Evolutionary conservation across 2,329 filamentous ascomycete genomes (phyloP), one percentile per base, ranked within the genome.

Genomic region (Phaeosphaeria sp.): DNA sequence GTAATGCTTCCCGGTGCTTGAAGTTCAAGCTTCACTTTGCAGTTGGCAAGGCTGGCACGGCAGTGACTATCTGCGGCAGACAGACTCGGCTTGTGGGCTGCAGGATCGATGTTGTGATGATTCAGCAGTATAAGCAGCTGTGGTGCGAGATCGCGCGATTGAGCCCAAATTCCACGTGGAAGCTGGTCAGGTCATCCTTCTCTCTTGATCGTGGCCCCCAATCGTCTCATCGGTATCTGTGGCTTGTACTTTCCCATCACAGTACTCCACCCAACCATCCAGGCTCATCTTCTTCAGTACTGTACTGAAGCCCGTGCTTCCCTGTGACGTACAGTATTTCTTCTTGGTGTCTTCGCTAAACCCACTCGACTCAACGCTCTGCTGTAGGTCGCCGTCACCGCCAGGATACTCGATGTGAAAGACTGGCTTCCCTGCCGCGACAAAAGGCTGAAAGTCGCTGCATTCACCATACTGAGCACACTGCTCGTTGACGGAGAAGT

Each of bases 331-430:
- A 69, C 87, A 89, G 58, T 62, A 80, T 71, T 60, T 77, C 62
- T 20, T 61, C 33, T 66, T 54, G 3, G 56, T 55, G 25, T 71
- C 58, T 52, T 77, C 76, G 59, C 76, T 74, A 7, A 72, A 72
- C 9, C 75, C 69, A 6, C 73, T 58, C 13, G 47, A 73, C 9
- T 56, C 18, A 1, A 55, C 23, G 2, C 33, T 47, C 25, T 47
- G 51, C 30, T 41, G 30, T 20, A 53, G 17, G 30, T 63, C 55
- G 6, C 54, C 56, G 10, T 54, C 52, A 13, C 71, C 71, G 7
- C 81, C 82, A 2, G 87, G 87, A 67, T 91, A 91, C 77, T 91
- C 89, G 61, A 91, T 89, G 70, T 90, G 85, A 72, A 91, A 90
- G 30, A 91, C 89, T 1, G 89, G 88, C 73, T 91, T 90, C 30